Percentiles rank a stretch among this genome's conserved stretches.
Conservation (phyloP, 1,284 basidiomycete genomes). For the Hymenochaete sp. region DNA sequence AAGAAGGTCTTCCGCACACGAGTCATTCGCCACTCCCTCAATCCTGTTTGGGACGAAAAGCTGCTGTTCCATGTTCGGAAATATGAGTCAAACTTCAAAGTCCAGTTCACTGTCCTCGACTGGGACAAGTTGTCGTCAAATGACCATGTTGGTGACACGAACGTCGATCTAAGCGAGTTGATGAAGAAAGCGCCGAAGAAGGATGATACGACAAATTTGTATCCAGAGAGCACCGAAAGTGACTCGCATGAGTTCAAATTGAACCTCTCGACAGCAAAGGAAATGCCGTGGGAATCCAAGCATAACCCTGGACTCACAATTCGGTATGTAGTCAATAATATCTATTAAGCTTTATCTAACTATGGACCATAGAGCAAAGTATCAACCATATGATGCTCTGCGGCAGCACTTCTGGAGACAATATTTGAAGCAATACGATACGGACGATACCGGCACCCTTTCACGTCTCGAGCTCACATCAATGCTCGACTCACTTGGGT, state of each 20-base stretch:
- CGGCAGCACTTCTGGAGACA: slow-evolving; percentile 90
- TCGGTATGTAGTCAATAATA: slow-evolving; percentile 37
- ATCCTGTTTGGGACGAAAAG: slow-evolving; percentile 93
- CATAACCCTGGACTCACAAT: slow-evolving; percentile 53
- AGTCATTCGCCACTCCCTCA: slow-evolving; percentile 80
- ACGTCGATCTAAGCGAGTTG: slow-evolving; percentile 63
- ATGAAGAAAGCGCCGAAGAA: slow-evolving; percentile 67
- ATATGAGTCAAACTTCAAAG: slow-evolving; percentile 72
- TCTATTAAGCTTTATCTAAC: slow-evolving; percentile 17
- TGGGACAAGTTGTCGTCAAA: slow-evolving; percentile 93
- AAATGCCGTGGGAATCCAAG: slow-evolving; percentile 54
- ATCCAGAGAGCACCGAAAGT: slow-evolving; percentile 43
- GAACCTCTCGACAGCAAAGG: slow-evolving; percentile 44
- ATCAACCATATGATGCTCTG: slow-evolving; percentile 88
- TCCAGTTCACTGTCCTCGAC: slow-evolving; percentile 80
- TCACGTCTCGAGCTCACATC: slow-evolving; percentile 85
- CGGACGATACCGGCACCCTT: slow-evolving; percentile 72
- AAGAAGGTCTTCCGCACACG: slow-evolving; percentile 96
- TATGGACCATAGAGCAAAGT: slow-evolving; percentile 66
- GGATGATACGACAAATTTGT: slow-evolving; percentile 65
- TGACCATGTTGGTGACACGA: slow-evolving; percentile 76
- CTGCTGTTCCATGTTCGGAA: slow-evolving; percentile 89
- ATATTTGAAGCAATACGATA: slow-evolving; percentile 86
- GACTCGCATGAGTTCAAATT: slow-evolving; percentile 65
- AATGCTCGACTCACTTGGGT: slow-evolving; percentile 97